Conservation (phyloP, 257 asterid species). For the Solanum arcanum region DNA sequence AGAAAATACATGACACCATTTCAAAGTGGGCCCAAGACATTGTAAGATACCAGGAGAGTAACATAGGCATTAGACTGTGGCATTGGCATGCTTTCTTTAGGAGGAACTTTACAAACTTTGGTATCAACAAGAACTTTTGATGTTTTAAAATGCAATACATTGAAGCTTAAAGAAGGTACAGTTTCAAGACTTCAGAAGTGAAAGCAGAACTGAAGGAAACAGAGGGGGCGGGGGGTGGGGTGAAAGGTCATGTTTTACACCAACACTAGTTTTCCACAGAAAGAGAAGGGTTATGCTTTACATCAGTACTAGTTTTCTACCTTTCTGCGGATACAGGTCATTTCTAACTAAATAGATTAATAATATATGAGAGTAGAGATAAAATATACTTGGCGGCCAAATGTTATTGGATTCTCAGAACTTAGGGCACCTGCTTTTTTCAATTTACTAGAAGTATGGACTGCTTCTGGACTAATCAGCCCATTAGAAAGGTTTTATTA, state of each 20-base stretch:
- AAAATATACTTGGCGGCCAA: background rate
- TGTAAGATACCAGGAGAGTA: background rate
- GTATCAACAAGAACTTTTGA: background rate
- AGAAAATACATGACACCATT: background rate
- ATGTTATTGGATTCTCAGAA: background rate
- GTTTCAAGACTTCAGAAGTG: background rate
- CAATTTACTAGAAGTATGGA: background rate
- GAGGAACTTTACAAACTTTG: background rate
- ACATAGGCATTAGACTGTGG: background rate
- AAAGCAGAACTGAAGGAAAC: background rate
- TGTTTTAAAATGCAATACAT: background rate
- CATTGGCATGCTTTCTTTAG: background rate
- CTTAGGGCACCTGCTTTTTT: background rate
- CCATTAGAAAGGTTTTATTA: background rate
- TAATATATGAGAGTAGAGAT: background rate
- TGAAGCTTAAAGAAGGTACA: background rate
- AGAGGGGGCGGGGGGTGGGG: background rate
- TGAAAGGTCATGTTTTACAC: background rate
- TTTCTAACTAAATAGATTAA: background rate
- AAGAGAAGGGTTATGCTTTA: background rate
- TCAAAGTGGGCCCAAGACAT: background rate
- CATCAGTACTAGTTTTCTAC: background rate
- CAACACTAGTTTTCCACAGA: background rate
- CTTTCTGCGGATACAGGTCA: background rate
- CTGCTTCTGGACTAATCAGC: background rate